phyloP scores from a whole-genome alignment of 495 filamentous ascomycete species.

The Chlorociboria aeruginascens region DNA sequence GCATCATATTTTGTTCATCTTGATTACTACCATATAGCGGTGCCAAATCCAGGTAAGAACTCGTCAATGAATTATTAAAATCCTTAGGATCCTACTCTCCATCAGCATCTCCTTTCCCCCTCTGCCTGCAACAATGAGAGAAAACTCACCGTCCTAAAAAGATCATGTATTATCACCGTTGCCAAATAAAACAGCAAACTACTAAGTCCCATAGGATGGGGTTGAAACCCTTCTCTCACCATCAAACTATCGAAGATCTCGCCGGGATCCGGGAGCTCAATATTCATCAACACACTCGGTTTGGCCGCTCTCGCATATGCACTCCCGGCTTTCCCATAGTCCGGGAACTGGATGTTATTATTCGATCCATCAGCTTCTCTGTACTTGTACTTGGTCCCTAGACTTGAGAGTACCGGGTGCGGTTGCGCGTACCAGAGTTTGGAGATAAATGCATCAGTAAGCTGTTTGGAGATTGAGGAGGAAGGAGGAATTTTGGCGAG shows the following conservation, averaged over 20 bases:
- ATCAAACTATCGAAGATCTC: slow-evolving; percentile 55
- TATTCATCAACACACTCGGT: slow-evolving; percentile 49
- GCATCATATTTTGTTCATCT: slow-evolving; percentile 59
- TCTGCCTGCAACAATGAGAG: background rate
- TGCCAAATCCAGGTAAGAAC: slow-evolving; percentile 74
- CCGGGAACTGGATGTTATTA: slow-evolving; percentile 52
- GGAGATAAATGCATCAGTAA: slow-evolving; percentile 60
- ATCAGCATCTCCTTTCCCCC: background rate
- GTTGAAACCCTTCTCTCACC: slow-evolving; percentile 34
- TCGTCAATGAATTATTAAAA: slow-evolving; percentile 52
- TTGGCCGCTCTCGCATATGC: slow-evolving; percentile 64
- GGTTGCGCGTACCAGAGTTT: slow-evolving; percentile 57
- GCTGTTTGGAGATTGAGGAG: slow-evolving; percentile 21
- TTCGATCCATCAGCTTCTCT: slow-evolving; percentile 58
- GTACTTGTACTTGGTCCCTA: slow-evolving; percentile 43
- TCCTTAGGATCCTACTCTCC: slow-evolving; percentile 28
- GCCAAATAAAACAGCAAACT: slow-evolving; percentile 85
- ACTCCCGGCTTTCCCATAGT: slow-evolving; percentile 47
- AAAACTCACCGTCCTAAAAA: slow-evolving; percentile 26
- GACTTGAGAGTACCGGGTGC: slow-evolving; percentile 34
- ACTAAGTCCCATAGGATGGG: slow-evolving; percentile 47
- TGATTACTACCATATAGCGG: slow-evolving; percentile 80
- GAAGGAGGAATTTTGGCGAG: slow-evolving; percentile 24
- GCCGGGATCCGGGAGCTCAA: slow-evolving; percentile 59
- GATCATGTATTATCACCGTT: slow-evolving; percentile 78